A percentile compares a stretch with the other conserved stretches of the same genome.
phyloP scores from a whole-genome alignment of 371 early-diverging fungal species.

The Mucor velutinosus region DNA sequence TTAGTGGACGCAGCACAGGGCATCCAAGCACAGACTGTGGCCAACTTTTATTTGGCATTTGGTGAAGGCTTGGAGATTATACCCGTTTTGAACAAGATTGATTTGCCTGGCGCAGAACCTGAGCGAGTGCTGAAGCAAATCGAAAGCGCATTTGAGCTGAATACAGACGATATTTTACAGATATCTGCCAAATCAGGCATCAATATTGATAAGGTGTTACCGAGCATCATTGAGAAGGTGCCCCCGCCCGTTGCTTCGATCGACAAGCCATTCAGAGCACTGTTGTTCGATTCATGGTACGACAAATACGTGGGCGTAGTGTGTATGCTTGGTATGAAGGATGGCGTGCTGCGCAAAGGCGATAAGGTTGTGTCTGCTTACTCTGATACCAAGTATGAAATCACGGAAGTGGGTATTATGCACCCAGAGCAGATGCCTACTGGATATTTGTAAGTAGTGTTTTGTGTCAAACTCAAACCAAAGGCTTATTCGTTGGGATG shows the following conservation, averaged over 20 bases:
- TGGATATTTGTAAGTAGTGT: slow-evolving; percentile 65
- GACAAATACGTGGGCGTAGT: slow-evolving; percentile 95
- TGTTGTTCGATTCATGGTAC: slow-evolving; percentile 97
- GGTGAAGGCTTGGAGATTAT: slow-evolving; percentile 84
- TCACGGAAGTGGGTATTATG: slow-evolving; percentile 94
- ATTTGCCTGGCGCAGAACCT: slow-evolving; percentile 90
- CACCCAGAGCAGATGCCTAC: slow-evolving; percentile 85
- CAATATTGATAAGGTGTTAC: slow-evolving; percentile 77
- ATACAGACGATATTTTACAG: slow-evolving; percentile 53
- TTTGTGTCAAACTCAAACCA: background rate
- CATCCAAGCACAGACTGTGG: slow-evolving; percentile 94
- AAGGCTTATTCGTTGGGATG: background rate
- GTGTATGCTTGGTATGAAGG: slow-evolving; percentile 86
- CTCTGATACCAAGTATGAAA: slow-evolving; percentile 82
- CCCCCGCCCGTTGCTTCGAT: slow-evolving; percentile 72
- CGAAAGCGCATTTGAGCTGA: slow-evolving; percentile 86
- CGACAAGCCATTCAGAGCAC: slow-evolving; percentile 73
- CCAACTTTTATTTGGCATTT: slow-evolving; percentile 95
- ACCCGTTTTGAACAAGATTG: slow-evolving; percentile 95
- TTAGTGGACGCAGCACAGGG: slow-evolving; percentile 92
- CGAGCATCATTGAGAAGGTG: slow-evolving; percentile 76
- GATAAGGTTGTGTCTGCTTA: slow-evolving; percentile 82
- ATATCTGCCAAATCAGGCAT: slow-evolving; percentile 93
- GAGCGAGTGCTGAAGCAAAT: slow-evolving; percentile 78
- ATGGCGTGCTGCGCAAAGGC: slow-evolving; percentile 84